Evolutionary conservation across 352 stramenopile genomes (phyloP).

Genomic region (Phytophthora crassamura): DNA sequence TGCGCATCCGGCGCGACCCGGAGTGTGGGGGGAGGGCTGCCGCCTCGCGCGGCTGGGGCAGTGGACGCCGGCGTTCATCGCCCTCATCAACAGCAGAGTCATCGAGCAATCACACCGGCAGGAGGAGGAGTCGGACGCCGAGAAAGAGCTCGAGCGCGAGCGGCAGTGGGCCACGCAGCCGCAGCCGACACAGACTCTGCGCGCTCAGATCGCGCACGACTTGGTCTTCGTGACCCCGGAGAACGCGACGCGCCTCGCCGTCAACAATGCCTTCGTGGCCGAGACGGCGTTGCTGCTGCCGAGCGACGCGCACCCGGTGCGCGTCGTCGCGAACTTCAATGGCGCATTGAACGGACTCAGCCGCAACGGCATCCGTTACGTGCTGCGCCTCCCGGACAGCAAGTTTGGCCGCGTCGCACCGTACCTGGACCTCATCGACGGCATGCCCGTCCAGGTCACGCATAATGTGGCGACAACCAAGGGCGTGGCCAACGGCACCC

Average conservation of each 20-base stretch:
- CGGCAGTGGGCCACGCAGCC: too few relatives aligned
- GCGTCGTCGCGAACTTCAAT: constrained; percentile 4
- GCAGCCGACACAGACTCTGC: too few relatives aligned
- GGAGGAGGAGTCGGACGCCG: not conserved
- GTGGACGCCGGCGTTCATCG: not conserved
- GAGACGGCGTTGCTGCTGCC: not conserved
- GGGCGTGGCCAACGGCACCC: not conserved
- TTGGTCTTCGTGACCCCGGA: constrained; percentile 6
- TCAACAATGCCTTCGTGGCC: too few relatives aligned
- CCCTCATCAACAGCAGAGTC: constrained; percentile 3
- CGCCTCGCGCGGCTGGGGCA: not conserved
- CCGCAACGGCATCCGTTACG: not conserved
- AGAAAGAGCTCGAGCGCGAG: too few relatives aligned
- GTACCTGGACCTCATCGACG: constrained; percentile 20
- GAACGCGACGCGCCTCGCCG: not conserved
- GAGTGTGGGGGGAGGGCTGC: constrained; percentile 9
- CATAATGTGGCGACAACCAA: constrained; percentile 10
- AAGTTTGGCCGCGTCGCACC: constrained; percentile 13
- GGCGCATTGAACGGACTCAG: not conserved
- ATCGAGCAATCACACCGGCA: not conserved
- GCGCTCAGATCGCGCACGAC: too few relatives aligned
- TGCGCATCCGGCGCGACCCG: constrained; percentile 8
- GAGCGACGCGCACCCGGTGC: not conserved
- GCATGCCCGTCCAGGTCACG: constrained; percentile 30
- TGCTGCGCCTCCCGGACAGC: not conserved